A percentile compares a stretch with the other conserved stretches of the same genome.
phyloP scores from a whole-genome alignment of 1,139 yeast species.

The Taiozyma sp. region DNA sequence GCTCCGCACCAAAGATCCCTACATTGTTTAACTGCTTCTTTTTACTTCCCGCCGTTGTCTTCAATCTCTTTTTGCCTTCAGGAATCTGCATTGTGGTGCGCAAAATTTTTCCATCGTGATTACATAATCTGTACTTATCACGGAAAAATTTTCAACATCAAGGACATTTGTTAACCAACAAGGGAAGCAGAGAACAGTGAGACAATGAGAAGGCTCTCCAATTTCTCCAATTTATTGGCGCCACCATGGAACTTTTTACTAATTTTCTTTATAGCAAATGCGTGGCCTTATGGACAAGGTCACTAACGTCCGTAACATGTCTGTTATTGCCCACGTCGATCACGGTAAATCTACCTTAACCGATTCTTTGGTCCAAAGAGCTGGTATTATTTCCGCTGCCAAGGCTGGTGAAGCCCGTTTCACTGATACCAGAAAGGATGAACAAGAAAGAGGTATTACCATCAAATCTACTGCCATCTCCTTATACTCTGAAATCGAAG shows the following conservation, averaged over 20 bases:
- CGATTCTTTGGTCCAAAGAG: conserved; percentile 97
- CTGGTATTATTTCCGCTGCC: conserved; percentile 99
- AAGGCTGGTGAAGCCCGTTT: conserved; percentile 99
- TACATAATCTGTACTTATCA: not conserved
- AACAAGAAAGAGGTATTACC: conserved; percentile 99
- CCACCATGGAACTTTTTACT: conserved; percentile 7
- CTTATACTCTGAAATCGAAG: conserved; percentile 83
- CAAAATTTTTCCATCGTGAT: not conserved
- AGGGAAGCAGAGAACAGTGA: not conserved
- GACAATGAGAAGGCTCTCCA: not conserved
- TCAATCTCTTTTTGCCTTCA: not conserved
- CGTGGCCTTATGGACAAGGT: conserved; percentile 99
- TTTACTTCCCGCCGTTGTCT: not conserved
- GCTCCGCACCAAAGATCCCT: not conserved
- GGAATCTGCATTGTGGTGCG: not conserved
- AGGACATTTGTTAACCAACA: not conserved
- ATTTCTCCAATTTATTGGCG: not conserved
- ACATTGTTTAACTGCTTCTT: not conserved
- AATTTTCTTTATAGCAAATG: conserved; percentile 52
- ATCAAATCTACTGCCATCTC: conserved; percentile 99
- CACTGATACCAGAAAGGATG: conserved; percentile 99
- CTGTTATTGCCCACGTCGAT: conserved; percentile 99
- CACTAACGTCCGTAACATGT: conserved; percentile 99
- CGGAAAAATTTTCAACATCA: not conserved
- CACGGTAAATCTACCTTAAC: conserved; percentile 99